phyloP scores from a whole-genome alignment of 345 rosid species.

The Bruguiera sexangula region DNA sequence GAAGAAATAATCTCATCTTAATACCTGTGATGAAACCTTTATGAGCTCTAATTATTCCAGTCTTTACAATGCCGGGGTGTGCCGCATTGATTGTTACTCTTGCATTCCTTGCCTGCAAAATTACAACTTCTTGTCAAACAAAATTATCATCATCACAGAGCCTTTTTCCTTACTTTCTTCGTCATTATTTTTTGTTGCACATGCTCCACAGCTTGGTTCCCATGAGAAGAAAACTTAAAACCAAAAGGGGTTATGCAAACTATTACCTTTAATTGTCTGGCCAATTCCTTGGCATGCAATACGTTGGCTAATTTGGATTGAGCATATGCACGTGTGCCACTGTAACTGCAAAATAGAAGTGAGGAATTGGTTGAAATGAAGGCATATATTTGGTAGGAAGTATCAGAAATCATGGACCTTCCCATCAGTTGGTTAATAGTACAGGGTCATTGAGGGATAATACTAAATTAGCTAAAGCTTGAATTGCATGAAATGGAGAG shows the following conservation, averaged over 20 bases:
- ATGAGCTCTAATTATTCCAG: slow-evolving; percentile 86
- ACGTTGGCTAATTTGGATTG: slow-evolving; percentile 81
- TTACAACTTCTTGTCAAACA: not conserved
- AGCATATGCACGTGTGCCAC: slow-evolving; percentile 86
- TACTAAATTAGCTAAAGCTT: no score
- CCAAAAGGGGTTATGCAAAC: no score
- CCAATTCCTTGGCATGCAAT: slow-evolving; percentile 78
- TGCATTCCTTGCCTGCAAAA: slow-evolving; percentile 67
- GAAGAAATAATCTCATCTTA: not conserved
- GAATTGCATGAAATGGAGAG: no score
- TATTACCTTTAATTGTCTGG: slow-evolving; percentile 65
- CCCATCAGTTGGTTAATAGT: not conserved
- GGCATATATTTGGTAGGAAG: no score
- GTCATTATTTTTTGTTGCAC: not conserved
- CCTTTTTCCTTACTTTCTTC: not conserved
- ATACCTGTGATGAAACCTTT: slow-evolving; percentile 76
- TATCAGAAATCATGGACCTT: no score
- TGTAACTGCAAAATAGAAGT: slow-evolving; percentile 46
- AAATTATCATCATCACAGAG: not conserved
- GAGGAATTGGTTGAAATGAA: not conserved
- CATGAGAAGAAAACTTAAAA: no score
- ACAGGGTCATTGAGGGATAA: no score
- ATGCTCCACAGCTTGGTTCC: no score
- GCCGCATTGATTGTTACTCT: slow-evolving; percentile 80
- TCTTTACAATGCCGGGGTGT: slow-evolving; percentile 93